A percentile compares a stretch with the other conserved stretches of the same genome.
Evolutionary conservation across 73 alveolate genomes (phyloP).

Genomic region (Tetrahymena thermophila): DNA sequence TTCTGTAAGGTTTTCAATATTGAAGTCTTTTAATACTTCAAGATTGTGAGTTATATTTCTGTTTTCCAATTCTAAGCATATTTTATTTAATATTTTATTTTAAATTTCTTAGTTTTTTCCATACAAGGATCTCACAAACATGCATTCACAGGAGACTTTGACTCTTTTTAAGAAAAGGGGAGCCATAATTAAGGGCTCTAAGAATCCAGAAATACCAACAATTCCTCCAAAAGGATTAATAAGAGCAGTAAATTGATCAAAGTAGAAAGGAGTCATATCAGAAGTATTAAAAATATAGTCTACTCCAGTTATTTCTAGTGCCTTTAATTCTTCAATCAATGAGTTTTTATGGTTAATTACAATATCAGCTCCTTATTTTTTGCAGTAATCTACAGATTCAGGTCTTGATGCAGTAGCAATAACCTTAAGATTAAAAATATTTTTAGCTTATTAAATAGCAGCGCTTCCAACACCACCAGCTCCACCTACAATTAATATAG

Average conservation of each 20-base stretch:
- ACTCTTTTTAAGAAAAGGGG: background rate
- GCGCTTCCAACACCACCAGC: constrained; percentile 7
- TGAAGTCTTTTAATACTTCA: background rate
- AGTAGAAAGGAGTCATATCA: background rate
- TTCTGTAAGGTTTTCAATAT: background rate
- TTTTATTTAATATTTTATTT: background rate
- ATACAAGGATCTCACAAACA: background rate
- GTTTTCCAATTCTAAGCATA: background rate
- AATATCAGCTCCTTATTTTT: background rate
- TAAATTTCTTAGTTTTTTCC: background rate
- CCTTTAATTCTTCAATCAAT: background rate
- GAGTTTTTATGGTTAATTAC: background rate
- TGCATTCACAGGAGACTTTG: background rate
- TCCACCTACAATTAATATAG: background rate
- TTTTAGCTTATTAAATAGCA: background rate
- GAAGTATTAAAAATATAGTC: background rate
- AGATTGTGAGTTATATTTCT: background rate
- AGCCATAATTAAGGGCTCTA: background rate
- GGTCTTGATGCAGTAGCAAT: constrained; percentile 12
- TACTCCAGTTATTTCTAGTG: background rate
- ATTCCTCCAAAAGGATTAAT: background rate
- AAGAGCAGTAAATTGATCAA: background rate
- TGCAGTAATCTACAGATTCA: background rate
- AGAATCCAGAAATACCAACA: background rate
- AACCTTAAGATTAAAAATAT: background rate